Conservation (phyloP, 139 green algal genomes). For the Chlorella sorokiniana region DNA sequence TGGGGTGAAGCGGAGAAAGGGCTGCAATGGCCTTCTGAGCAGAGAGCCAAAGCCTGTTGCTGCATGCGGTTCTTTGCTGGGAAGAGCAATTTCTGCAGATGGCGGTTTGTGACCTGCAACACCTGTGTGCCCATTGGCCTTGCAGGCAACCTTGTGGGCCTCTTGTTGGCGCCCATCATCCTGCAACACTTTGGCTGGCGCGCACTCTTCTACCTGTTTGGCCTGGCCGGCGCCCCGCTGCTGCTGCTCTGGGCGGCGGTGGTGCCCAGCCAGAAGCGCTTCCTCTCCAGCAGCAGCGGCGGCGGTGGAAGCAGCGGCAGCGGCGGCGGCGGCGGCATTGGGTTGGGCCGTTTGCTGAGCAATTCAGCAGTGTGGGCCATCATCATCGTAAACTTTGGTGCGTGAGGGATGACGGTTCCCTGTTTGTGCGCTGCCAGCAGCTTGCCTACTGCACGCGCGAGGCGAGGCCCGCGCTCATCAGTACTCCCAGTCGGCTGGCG, state of each 20-base stretch:
- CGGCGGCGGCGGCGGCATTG: conserved; percentile 22
- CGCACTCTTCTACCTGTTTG: conserved; percentile 82
- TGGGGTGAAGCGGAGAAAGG: conserved; percentile 11
- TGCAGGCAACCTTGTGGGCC: conserved; percentile 83
- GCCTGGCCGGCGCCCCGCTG: conserved; percentile 71
- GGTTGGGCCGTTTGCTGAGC: conserved; percentile 54
- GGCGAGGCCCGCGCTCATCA: too few relatives aligned
- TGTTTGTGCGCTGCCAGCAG: background rate
- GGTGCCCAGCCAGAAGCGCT: conserved; percentile 55
- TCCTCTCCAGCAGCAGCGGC: background rate
- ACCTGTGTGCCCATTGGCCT: background rate
- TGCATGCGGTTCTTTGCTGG: background rate
- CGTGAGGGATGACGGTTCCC: background rate
- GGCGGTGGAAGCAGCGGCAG: conserved; percentile 5
- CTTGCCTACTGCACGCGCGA: too few relatives aligned
- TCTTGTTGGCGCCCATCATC: conserved; percentile 81
- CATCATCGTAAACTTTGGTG: conserved; percentile 79
- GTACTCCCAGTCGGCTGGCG: background rate
- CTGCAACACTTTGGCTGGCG: conserved; percentile 77
- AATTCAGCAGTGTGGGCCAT: conserved; percentile 81
- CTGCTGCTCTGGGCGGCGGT: conserved; percentile 70
- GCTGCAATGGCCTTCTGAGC: background rate
- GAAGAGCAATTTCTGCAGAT: background rate
- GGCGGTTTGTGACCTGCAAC: background rate
- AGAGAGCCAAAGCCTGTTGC: background rate